Evolutionary conservation across 257 asterid species (phyloP), one percentile per base, ranked within the genome.

Genomic region (Sherardia arvensis): DNA sequence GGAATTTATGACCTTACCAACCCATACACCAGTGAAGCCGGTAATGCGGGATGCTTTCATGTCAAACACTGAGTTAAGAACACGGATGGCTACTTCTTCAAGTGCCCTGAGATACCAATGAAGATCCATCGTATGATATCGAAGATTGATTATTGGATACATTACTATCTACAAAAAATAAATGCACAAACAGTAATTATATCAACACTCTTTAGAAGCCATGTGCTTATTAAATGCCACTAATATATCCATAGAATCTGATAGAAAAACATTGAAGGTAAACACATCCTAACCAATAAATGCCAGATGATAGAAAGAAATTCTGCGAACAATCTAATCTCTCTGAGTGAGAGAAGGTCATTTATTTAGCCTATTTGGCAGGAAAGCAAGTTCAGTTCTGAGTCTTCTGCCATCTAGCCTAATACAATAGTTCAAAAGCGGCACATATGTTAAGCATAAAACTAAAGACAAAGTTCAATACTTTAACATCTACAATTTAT

Each of bases 21-120:
- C 80, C 97, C 99, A 90, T 72, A 93, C 99, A 68, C 99, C 96
- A 43, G 99, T 90, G 67, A 90, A 79, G 71, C 95, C 97, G 36
- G 83, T 80, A 34, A 82, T 36, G 17, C 94, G 82, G 22, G 97
- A 79, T 73, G 97, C 92, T 72, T 76, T 79, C 61, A 93, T 77
- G 60, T 71, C 66, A 77, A 93, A 93, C 23, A 90, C 65, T 6
- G 87, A 76, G 29, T 79, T 80, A n/a, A 93, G 92, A 66, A 80
- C 94, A 3, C 95, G 92, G 18, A 93, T 84, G 28, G 86, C 86
- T 74, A 93, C 97, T 79, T 93, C 97, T 72, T 93, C 99, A 58
- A 93, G 99, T 56, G 90, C 80, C 75, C 99, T 84, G 76, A 90
- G 84, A 75, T 90, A 90, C 97, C 94, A 90, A 73, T 90, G 94